phyloP scores from a whole-genome alignment of 371 early-diverging fungal species.

The Apophysomyces variabilis region DNA sequence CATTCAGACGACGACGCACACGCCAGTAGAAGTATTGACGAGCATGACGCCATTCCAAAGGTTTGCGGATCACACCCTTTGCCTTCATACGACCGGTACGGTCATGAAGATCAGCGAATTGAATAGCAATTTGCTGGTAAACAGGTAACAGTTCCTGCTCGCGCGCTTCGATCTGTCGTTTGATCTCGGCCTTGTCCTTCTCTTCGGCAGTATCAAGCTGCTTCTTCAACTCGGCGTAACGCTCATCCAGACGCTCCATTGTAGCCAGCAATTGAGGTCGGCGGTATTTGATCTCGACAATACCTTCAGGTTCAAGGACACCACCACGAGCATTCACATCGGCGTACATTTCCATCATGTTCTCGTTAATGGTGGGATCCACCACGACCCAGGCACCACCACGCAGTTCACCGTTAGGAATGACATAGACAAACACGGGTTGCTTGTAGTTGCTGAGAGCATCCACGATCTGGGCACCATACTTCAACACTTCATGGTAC shows the following conservation, averaged over 20 bases:
- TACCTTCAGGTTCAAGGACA: constrained; percentile 98
- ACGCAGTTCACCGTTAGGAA: constrained; percentile 95
- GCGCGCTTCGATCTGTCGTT: constrained; percentile 76
- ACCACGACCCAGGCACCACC: constrained; percentile 99
- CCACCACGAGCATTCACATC: constrained; percentile 92
- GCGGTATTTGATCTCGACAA: constrained; percentile 99
- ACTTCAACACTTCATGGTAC: constrained; percentile 97
- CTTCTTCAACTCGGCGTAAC: constrained; percentile 76
- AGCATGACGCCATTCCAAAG: constrained; percentile 82
- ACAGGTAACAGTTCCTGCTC: constrained; percentile 88
- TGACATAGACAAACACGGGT: constrained; percentile 97
- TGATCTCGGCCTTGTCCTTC: constrained; percentile 62
- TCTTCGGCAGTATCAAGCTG: constrained; percentile 57
- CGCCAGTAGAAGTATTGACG: constrained; percentile 96
- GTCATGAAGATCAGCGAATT: constrained; percentile 98
- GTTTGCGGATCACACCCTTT: constrained; percentile 86
- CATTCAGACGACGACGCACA: constrained; percentile 78
- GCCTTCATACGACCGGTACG: constrained; percentile 95
- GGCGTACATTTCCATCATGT: constrained; percentile 99
- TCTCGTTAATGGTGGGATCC: constrained; percentile 97
- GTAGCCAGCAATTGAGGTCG: constrained; percentile 88
- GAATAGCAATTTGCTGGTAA: constrained; percentile 93
- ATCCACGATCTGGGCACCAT: constrained; percentile 97
- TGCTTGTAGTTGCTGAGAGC: constrained; percentile 92
- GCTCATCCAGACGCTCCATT: constrained; percentile 89